Evolutionary conservation across 352 stramenopile genomes (phyloP), one percentile per base, ranked within the genome.

Genomic region (Phytophthora pisi): DNA sequence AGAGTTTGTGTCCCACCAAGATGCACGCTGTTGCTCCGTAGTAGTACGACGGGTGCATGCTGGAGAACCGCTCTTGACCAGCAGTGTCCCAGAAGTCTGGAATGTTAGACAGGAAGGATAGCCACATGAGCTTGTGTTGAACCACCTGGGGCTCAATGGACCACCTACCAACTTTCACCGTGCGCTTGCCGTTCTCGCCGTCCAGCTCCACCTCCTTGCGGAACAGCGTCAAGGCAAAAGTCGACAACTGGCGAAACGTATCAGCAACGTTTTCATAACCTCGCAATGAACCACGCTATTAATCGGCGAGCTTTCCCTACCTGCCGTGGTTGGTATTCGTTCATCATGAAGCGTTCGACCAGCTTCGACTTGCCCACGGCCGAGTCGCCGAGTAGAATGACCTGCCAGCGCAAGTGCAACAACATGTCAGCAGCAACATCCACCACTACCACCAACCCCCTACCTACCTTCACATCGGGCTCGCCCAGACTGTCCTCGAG

Each of bases 71-170:
- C 63, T 99, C 96, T 77, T 98, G 96, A 16, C 95, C 96, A 1
- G 95, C 96, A 11, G 96, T 99, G 68, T 98, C 96, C 95, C 95
- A 99, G 70, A 99, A 97, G 63, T 98, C 95, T 95, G 61, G 23
- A 15, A 15, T 30, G 23, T 13, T 5, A 26, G 24, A 42, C 34
- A 40, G 7, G 2, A 6, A 31, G 31, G 2, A 40, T 42, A 42
- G 30, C 11, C 1, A 6, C 10, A 7, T 51, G 8, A 57, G 11
- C 1, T 20, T 20, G 20, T 20, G 20, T 20, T 20, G 20, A 20
- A 20, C 20, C 20, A 20, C 20, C 20, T 20, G 20, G 20, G 20
- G 20, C 20, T 20, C 20, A 26, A 26, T 26, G 24, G 24, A 26
- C 24, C 24, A 26, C 24, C 38, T 43, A 92, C 87, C 78, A 62